Percentiles rank a stretch among this genome's conserved stretches.
Evolutionary conservation across 75 land plant species (phyloP).

Genomic region (Cupressus sempervirens): DNA sequence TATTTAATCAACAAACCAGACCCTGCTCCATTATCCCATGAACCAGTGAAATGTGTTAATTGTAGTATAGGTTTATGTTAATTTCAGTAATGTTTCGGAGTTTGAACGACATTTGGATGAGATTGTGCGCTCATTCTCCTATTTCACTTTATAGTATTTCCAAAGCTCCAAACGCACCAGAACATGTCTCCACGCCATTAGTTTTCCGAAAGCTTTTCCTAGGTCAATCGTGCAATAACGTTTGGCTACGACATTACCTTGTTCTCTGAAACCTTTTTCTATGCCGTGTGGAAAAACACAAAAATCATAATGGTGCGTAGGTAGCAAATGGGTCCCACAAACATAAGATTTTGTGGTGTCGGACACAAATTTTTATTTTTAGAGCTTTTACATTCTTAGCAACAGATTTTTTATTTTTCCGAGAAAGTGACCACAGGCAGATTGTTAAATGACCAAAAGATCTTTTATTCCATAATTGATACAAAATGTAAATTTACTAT

Average conservation of each 20-base stretch:
- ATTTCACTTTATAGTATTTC: too few species aligned
- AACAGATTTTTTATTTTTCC: neutral
- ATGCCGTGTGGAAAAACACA: neutral
- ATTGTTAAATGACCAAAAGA: neutral
- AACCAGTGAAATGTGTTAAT: neutral
- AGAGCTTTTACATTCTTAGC: neutral
- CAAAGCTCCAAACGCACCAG: too few species aligned
- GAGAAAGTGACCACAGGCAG: neutral
- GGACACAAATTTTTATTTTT: neutral
- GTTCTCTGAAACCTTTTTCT: neutral
- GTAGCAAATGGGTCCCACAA: neutral
- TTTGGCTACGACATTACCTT: too few species aligned
- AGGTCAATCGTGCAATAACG: neutral
- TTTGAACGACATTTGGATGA: too few species aligned
- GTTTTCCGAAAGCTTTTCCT: neutral
- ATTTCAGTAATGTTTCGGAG: too few species aligned
- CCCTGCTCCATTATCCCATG: too few species aligned
- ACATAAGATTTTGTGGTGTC: neutral
- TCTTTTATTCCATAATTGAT: too few species aligned
- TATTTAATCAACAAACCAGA: too few species aligned
- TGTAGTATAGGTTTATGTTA: neutral
- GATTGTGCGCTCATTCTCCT: too few species aligned
- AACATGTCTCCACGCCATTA: too few species aligned
- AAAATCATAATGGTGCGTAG: too few species aligned
- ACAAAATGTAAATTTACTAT: too few species aligned